Percentiles rank a stretch among this genome's conserved stretches.
phyloP scores from a whole-genome alignment of 371 early-diverging fungal species.

The Mortierella sp. region DNA sequence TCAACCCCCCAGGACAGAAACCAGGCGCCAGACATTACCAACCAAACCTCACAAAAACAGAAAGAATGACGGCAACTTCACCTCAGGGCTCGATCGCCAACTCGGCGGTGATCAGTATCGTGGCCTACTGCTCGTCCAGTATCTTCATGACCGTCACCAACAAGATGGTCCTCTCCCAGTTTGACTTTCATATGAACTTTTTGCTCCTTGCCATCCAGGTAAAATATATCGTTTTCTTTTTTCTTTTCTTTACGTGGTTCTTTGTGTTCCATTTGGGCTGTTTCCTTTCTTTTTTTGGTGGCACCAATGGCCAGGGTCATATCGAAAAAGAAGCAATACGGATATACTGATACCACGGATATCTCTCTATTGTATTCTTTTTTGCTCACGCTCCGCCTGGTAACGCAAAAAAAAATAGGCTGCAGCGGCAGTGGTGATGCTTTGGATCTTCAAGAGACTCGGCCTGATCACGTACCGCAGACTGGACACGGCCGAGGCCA shows the following conservation, averaged over 20 bases:
- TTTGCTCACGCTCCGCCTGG: neutral
- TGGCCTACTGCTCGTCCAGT: slow-evolving; percentile 91
- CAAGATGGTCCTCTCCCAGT: slow-evolving; percentile 92
- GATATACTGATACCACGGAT: slow-evolving; percentile 8
- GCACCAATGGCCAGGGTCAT: slow-evolving; percentile 52
- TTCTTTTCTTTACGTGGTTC: slow-evolving; percentile 29
- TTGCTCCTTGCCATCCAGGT: slow-evolving; percentile 91
- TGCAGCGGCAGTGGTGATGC: slow-evolving; percentile 27
- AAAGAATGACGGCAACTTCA: slow-evolving; percentile 28
- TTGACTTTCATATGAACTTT: slow-evolving; percentile 92
- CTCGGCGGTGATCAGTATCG: slow-evolving; percentile 65
- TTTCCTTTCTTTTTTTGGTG: slow-evolving; percentile 56
- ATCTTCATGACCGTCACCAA: slow-evolving; percentile 98
- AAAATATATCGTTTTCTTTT: slow-evolving; percentile 17
- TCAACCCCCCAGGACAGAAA: neutral
- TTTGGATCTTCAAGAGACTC: slow-evolving; percentile 68
- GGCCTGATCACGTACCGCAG: slow-evolving; percentile 77
- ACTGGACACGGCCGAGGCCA: slow-evolving; percentile 72
- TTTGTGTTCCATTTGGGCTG: neutral
- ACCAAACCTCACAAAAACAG: neutral
- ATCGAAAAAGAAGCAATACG: slow-evolving; percentile 47
- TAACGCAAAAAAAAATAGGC: slow-evolving; percentile 5
- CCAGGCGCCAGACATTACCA: neutral
- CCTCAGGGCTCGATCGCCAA: slow-evolving; percentile 38
- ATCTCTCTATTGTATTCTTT: slow-evolving; percentile 7